Conservation (phyloP, 495 filamentous ascomycete genomes). For the Xylaria venustula region DNA sequence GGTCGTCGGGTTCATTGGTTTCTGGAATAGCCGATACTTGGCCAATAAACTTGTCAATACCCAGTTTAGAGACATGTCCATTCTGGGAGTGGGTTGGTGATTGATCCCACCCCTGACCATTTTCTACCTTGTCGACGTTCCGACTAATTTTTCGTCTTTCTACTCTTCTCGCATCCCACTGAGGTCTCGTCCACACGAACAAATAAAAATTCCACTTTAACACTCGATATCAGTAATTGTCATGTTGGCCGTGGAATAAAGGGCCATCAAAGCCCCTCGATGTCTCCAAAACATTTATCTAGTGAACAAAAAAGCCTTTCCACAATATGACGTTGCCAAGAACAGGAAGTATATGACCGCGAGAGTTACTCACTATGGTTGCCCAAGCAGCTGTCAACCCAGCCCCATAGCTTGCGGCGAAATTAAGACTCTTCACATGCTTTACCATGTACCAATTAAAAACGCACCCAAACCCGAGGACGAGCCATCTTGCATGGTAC, state of each 20-base stretch:
- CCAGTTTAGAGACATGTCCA: neutral
- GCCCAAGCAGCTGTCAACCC: constrained; percentile 67
- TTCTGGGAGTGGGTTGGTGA: neutral
- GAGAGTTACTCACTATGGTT: too few species aligned
- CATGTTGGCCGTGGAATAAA: too few species aligned
- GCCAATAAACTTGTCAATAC: neutral
- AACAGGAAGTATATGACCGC: too few species aligned
- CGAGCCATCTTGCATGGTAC: constrained; percentile 48
- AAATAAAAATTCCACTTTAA: constrained; percentile 61
- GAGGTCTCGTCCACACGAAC: constrained; percentile 62
- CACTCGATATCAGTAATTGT: too few species aligned
- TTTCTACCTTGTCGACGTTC: constrained; percentile 21
- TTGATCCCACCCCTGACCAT: neutral
- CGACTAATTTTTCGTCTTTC: constrained; percentile 45
- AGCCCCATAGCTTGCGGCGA: constrained; percentile 63
- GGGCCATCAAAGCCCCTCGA: too few species aligned
- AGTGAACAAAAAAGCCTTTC: too few species aligned
- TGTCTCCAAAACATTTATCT: too few species aligned
- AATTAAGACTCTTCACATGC: constrained; percentile 52
- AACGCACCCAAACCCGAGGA: constrained; percentile 44
- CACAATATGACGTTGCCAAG: too few species aligned
- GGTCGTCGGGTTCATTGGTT: neutral
- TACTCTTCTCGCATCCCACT: constrained; percentile 67
- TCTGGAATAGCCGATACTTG: neutral
- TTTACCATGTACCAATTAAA: constrained; percentile 44